These are phyloP conservation scores for Quercus lobata DNA, from an alignment of 331 rosid species.

Conservation along the genomic window DNA sequence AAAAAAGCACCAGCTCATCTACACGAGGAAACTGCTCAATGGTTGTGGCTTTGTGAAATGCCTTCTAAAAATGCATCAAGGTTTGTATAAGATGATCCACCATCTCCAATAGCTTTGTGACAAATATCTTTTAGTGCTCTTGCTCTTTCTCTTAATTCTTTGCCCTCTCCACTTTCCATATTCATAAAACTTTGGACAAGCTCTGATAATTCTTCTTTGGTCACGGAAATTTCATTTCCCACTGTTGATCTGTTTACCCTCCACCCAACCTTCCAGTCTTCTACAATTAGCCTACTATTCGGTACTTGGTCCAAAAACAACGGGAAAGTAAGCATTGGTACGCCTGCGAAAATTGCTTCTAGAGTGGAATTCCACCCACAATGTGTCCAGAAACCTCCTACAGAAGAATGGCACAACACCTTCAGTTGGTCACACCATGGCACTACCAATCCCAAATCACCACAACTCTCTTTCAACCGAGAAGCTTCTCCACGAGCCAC, in stretches of 20 bases:
- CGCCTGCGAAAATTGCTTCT: constrained; percentile 41
- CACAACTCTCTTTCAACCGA: constrained; percentile 17
- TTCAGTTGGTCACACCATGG: constrained; percentile 58
- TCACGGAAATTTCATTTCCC: neutral
- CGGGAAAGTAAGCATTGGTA: constrained; percentile 45
- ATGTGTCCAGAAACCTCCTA: constrained; percentile 43
- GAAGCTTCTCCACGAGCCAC: constrained; percentile 36
- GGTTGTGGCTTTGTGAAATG: neutral
- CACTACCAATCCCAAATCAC: constrained; percentile 31
- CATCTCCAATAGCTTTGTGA: constrained; percentile 14
- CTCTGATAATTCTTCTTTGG: constrained; percentile 23
- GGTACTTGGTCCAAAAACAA: constrained; percentile 31
- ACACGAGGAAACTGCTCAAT: neutral
- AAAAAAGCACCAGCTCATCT: too few relatives aligned
- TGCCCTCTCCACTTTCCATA: constrained; percentile 12
- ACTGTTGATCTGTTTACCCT: constrained; percentile 8
- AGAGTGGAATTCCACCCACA: constrained; percentile 52
- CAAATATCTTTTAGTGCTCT: constrained; percentile 19
- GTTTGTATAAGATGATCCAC: constrained; percentile 31
- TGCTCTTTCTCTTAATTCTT: constrained; percentile 23
- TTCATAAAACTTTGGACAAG: constrained; percentile 28
- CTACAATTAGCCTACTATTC: constrained; percentile 38
- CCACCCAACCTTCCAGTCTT: constrained; percentile 42
- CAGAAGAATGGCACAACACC: constrained; percentile 42
- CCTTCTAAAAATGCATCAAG: constrained; percentile 25